Evolutionary conservation across 73 alveolate genomes (phyloP), one percentile per base, ranked within the genome.

Genomic region (Tetrahymena borealis): DNA sequence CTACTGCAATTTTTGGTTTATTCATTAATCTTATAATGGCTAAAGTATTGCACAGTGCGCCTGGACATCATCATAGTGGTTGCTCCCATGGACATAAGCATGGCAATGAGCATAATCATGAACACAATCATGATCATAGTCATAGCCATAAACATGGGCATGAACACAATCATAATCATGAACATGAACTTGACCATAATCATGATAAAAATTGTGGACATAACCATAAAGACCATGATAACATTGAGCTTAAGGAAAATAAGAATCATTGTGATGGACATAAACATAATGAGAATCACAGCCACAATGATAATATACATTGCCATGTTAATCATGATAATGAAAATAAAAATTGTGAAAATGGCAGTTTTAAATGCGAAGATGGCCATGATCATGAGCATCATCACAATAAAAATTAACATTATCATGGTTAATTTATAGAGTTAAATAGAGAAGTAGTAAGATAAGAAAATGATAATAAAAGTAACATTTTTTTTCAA

Each of bases 1-100:
- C 96, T 16, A 96, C 98, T 8, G 97, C 99, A 32, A 91, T 94
- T 40, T 95, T 98, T 90, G 99, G 99, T n/a, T 95, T 98, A 90
- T 78, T 95, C 91, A 96, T 96, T 94, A 98, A 98, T 93, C 41
- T 98, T 39, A 95, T 98, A 40, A 96, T 97, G 98, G 98, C 98
- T 60, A 94, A 96, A 79, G 97, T 97, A 36, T 79, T 98, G 79
- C 97, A 94, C 85, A 92, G 96, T 37, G 96, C 96, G 28, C 96
- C 94, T 33, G 93, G 96, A 1, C 93, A 78, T 39, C 16, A 42
- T n/a, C 94, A 78, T 94, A 32, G 28, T 60, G 85, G 85, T 9
- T 60, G 85, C 16, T 33, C 91, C 35, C 96, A 94, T 18, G 96
- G 96, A 77, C 96, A 96, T 41, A 42, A n/a, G n/a, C n/a, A n/a